Base-by-base conservation (phyloP, 352 stramenopile genomes). In the Phytophthora brassicae region DNA sequence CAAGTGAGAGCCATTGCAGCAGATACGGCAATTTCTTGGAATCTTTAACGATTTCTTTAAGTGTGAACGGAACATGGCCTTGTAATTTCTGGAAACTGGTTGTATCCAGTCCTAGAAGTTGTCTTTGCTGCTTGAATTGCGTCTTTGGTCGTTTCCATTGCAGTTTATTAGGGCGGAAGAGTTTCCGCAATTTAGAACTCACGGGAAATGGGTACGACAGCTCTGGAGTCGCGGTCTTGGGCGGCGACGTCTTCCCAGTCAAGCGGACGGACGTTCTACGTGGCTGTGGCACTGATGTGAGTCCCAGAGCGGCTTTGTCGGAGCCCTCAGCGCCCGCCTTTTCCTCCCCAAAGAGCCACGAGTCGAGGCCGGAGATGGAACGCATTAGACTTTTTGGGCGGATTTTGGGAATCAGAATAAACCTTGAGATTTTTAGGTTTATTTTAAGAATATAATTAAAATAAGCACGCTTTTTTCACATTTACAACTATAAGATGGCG, bases 31-130 rank as follows among this genome's bases (percentile, higher is more conserved):
- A 68, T 46, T 90, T 95, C 64, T 94, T 95, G 5, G 84, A 78
- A 61, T 95, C 86, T 29, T 91, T 90, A 4, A 94, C 83, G 50
- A 95, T 87, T 52, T 94, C 84, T 44, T 92, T 88, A 17, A 94
- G 75, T 20, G 86, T 89, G 54, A 90, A 90, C 6, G 81, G 86
- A 53, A 91, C 77, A 65, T 94, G 84, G 47, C 79, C 82, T 62
- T 92, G 85, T 31, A 94, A 60, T 5, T 77, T 72, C 60, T 90
- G 74, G 68, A 89, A 89, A 35, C 75, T 90, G n/a, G 69, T 75
- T 1, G 67, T 70, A 20, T 83, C 77, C 33, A 90, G 58, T 7
- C 71, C 74, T 36, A 84, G 52, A 8, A 86, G 52, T 17, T 86
- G 79, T 9, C 68, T 65, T 39, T 79, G 74, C 51, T 84, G 83